A percentile compares a stretch with the other conserved stretches of the same genome.
Conservation (phyloP, 345 rosid species). For the Cardamine resedifolia region DNA sequence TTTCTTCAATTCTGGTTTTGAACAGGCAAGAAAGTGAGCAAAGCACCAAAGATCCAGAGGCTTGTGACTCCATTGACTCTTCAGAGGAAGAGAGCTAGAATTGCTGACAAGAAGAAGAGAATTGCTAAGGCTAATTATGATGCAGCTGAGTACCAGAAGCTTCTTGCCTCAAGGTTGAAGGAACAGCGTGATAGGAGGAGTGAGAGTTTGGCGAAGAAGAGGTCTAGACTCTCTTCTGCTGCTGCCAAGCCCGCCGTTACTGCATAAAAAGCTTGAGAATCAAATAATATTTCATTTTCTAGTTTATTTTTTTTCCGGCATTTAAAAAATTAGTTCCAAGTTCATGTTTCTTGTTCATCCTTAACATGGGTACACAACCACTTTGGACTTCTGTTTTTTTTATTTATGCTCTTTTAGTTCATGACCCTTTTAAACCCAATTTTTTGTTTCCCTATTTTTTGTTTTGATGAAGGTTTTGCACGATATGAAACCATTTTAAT, state of each 20-base stretch:
- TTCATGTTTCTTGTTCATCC: background rate
- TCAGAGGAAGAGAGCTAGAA: slow-evolving; percentile 78
- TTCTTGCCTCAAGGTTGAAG: slow-evolving; percentile 82
- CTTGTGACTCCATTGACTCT: slow-evolving; percentile 82
- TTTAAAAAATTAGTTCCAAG: background rate
- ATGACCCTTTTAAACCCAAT: background rate
- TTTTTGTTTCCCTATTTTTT: background rate
- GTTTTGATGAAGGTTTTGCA: background rate
- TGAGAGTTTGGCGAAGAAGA: slow-evolving; percentile 88
- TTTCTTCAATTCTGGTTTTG: background rate
- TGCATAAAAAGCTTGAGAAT: slow-evolving; percentile 41
- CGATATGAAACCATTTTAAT: background rate
- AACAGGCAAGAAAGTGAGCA: slow-evolving; percentile 82
- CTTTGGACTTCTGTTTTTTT: background rate
- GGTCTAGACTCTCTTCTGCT: slow-evolving; percentile 79
- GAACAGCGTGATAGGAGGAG: slow-evolving; percentile 75
- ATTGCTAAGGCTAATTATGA: slow-evolving; percentile 80
- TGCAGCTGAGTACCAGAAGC: slow-evolving; percentile 86
- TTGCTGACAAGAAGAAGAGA: slow-evolving; percentile 80
- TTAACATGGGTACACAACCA: background rate
- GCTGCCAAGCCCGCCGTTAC: slow-evolving; percentile 69
- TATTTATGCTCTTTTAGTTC: background rate
- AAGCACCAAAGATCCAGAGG: slow-evolving; percentile 91
- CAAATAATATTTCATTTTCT: slow-evolving; percentile 8
- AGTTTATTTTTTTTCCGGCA: background rate